A percentile compares a stretch with the other conserved stretches of the same genome.
Conservation (phyloP, 371 early-diverging fungal genomes). For the Apophysomyces variabilis region DNA sequence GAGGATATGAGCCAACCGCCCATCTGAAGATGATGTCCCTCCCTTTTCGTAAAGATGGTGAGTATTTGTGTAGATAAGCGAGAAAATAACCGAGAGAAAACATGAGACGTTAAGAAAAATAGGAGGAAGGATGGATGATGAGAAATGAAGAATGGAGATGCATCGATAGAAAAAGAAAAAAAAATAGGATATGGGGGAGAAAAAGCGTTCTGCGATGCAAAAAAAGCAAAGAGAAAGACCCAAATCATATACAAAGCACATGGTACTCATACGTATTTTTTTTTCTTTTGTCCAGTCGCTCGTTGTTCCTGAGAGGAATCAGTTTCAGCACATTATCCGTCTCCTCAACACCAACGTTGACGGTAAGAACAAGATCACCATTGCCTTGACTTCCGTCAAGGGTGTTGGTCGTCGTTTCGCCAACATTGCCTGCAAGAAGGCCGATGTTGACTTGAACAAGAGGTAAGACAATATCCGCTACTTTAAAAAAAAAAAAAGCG, state of each 20-base stretch:
- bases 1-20: constrained; percentile 5
- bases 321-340: constrained; percentile 99
- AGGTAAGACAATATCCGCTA: constrained; percentile 66
- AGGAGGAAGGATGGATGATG: background rate
- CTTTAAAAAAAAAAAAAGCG: background rate
- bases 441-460: constrained; percentile 95
- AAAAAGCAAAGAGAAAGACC: no score
- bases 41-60: constrained; percentile 11
- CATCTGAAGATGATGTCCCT: constrained; percentile 7
- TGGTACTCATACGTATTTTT: background rate
- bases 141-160: background rate
- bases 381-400: constrained; percentile 97
- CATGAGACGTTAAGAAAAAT: background rate
- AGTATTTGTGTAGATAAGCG: background rate
- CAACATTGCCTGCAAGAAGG: constrained; percentile 98
- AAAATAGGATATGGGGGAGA: no score
- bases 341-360: constrained; percentile 99
- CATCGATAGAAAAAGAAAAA: background rate
- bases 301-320: constrained; percentile 87
- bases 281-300: constrained; percentile 66
- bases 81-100: background rate
- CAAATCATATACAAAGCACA: background rate
- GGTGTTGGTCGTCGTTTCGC: constrained; percentile 99
- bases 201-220: no score
- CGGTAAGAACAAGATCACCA: constrained; percentile 95